These are phyloP conservation scores for Agapanthus africanus DNA, from an alignment of 106 monocot genomes.

Conservation along the genomic window DNA sequence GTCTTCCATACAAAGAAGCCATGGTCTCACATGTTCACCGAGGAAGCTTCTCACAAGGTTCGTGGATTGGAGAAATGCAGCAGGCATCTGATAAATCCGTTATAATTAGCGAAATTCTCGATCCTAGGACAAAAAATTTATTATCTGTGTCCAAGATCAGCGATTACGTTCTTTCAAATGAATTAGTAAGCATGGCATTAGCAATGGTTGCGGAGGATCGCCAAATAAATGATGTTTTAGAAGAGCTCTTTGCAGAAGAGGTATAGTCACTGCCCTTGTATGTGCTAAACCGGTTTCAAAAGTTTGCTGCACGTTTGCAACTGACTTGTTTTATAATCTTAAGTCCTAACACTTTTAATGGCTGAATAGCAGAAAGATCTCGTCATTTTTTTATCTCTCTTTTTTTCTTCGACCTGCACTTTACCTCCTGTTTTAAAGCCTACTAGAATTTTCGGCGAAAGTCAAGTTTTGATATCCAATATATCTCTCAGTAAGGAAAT, in stretches of 20 bases:
- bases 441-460: too few species aligned
- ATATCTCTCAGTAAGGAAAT: too few species aligned
- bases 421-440: too few species aligned
- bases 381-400: too few species aligned
- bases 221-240: constrained; percentile 71
- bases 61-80: constrained; percentile 81
- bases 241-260: constrained; percentile 77
- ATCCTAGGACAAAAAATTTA: constrained; percentile 67
- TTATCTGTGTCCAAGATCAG: constrained; percentile 64
- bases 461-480: too few species aligned
- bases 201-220: constrained; percentile 74
- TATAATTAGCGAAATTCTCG: constrained; percentile 71
- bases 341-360: too few species aligned
- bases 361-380: too few species aligned
- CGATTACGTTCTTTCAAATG: constrained; percentile 72
- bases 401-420: too few species aligned
- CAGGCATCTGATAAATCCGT: constrained; percentile 65
- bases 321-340: too few species aligned
- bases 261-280: constrained; percentile 12
- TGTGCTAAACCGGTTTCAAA: too few species aligned
- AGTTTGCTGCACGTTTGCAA: too few species aligned
- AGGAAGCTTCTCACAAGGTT: constrained; percentile 47
- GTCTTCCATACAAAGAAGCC: constrained; percentile 45
- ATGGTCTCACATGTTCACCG: constrained; percentile 24
- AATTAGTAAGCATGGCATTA: constrained; percentile 75